A percentile compares a stretch with the other conserved stretches of the same genome.
These are phyloP conservation scores for Glycine soja DNA, from an alignment of 306 rosid genomes.

Conservation along the genomic window DNA sequence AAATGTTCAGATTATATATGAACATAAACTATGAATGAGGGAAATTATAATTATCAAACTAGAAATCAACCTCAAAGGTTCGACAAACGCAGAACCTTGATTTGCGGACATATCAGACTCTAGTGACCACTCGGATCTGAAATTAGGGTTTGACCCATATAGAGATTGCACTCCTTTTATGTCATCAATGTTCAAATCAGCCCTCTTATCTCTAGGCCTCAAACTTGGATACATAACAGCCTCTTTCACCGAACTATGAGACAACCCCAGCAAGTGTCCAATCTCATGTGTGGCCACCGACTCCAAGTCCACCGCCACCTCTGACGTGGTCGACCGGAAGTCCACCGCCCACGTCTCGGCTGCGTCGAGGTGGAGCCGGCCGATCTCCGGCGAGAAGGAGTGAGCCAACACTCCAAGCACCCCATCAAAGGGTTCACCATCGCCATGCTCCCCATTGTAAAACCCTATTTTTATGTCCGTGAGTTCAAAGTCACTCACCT, in stretches of 20 bases:
- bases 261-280: slow-evolving; percentile 85
- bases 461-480: slow-evolving; percentile 78
- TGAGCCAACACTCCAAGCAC: slow-evolving; percentile 83
- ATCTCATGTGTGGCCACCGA: slow-evolving; percentile 90
- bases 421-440: slow-evolving; percentile 89
- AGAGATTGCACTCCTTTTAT: slow-evolving; percentile 77
- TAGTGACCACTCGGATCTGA: slow-evolving; percentile 47
- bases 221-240: slow-evolving; percentile 88
- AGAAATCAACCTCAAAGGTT: slow-evolving; percentile 26
- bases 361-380: slow-evolving; percentile 82
- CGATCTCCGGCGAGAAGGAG: slow-evolving; percentile 81
- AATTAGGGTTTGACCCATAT: slow-evolving; percentile 83
- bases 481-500: slow-evolving; percentile 53
- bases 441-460: slow-evolving; percentile 80
- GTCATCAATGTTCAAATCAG: slow-evolving; percentile 69
- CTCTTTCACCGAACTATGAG: slow-evolving; percentile 69
- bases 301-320: slow-evolving; percentile 79
- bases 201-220: slow-evolving; percentile 73
- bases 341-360: slow-evolving; percentile 88
- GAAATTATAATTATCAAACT: slow-evolving; percentile 20
- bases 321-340: slow-evolving; percentile 56
- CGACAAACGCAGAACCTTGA: slow-evolving; percentile 39
- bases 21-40: slow-evolving; percentile 33
- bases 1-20: not conserved
- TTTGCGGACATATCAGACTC: slow-evolving; percentile 68